Conservation (phyloP, 2,329 filamentous ascomycete species). For the Aaosphaeria pasadenensis region DNA sequence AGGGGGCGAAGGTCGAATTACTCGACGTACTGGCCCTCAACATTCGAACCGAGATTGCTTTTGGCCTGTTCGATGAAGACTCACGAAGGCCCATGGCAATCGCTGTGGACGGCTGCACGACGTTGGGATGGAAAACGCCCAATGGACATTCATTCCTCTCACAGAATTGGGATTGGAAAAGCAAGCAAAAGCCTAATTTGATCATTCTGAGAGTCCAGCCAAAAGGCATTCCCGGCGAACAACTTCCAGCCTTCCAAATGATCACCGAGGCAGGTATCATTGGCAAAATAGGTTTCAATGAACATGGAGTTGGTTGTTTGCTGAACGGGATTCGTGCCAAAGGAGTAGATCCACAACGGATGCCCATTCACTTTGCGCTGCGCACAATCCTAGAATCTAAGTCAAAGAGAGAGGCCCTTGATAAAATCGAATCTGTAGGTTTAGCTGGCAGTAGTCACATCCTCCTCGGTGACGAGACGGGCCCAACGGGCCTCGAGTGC, state of each 20-base stretch:
- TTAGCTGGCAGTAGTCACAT: conserved; percentile 56
- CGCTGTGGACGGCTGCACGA: conserved; percentile 51
- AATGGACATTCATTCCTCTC: conserved; percentile 41
- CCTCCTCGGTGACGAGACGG: conserved; percentile 48
- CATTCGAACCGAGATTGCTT: conserved; percentile 56
- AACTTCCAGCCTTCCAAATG: conserved; percentile 51
- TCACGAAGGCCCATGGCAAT: background rate
- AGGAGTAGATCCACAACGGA: conserved; percentile 49
- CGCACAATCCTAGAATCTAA: conserved; percentile 53
- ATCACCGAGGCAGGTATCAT: conserved; percentile 61
- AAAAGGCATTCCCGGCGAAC: conserved; percentile 43
- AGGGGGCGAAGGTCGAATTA: conserved; percentile 46
- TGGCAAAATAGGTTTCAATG: conserved; percentile 66
- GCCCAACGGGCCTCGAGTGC: conserved; percentile 51
- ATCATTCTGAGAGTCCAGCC: conserved; percentile 25
- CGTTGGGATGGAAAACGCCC: conserved; percentile 45
- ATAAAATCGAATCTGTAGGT: conserved; percentile 43
- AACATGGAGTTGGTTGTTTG: conserved; percentile 55
- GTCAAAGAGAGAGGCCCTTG: conserved; percentile 47
- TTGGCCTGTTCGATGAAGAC: conserved; percentile 51
- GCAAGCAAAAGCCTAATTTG: conserved; percentile 49
- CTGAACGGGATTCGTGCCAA: conserved; percentile 61
- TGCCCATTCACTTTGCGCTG: conserved; percentile 63
- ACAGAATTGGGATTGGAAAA: conserved; percentile 63
- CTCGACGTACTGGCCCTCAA: conserved; percentile 58